Percentiles rank a stretch among this genome's conserved stretches.
phyloP scores from a whole-genome alignment of 108 stramenopile species.

The Craspedostauros australis region DNA sequence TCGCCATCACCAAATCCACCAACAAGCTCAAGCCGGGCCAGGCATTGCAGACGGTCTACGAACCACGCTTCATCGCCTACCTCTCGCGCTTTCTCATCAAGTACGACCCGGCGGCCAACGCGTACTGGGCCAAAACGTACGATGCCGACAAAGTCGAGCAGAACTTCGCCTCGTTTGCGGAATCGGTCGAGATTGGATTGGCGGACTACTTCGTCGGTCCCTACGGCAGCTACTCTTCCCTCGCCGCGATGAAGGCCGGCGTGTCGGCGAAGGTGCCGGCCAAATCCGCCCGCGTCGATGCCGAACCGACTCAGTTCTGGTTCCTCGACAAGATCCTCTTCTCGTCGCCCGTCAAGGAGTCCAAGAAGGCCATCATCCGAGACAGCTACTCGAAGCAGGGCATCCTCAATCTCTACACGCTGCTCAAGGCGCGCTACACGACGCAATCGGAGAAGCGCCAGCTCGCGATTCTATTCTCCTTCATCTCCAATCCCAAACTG shows the following conservation, averaged over 20 bases:
- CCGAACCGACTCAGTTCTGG: not conserved
- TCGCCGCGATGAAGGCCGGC: slow-evolving; percentile 65
- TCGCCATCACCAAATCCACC: slow-evolving; percentile 11
- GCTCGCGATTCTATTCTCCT: slow-evolving; percentile 83
- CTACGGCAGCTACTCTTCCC: slow-evolving; percentile 71
- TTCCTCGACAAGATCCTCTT: not conserved
- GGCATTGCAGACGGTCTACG: slow-evolving; percentile 71
- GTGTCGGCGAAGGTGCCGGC: slow-evolving; percentile 47
- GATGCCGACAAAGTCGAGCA: slow-evolving; percentile 3
- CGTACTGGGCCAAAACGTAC: slow-evolving; percentile 56
- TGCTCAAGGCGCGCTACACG: slow-evolving; percentile 81
- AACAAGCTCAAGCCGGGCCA: slow-evolving; percentile 26
- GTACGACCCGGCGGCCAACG: slow-evolving; percentile 70
- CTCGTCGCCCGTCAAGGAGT: slow-evolving; percentile 9
- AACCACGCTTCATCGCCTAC: slow-evolving; percentile 75
- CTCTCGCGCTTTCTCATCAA: slow-evolving; percentile 73
- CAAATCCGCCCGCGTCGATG: slow-evolving; percentile 20
- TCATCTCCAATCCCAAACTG: slow-evolving; percentile 59
- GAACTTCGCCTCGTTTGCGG: slow-evolving; percentile 79
- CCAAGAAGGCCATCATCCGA: slow-evolving; percentile 12
- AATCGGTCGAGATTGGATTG: slow-evolving; percentile 76
- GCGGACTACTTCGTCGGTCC: slow-evolving; percentile 85
- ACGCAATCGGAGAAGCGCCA: slow-evolving; percentile 64
- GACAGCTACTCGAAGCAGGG: slow-evolving; percentile 52
- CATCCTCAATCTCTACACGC: slow-evolving; percentile 67